Evolutionary conservation across 164 flowering plant species (phyloP).

Genomic region (Dillenia suffruticosa): DNA sequence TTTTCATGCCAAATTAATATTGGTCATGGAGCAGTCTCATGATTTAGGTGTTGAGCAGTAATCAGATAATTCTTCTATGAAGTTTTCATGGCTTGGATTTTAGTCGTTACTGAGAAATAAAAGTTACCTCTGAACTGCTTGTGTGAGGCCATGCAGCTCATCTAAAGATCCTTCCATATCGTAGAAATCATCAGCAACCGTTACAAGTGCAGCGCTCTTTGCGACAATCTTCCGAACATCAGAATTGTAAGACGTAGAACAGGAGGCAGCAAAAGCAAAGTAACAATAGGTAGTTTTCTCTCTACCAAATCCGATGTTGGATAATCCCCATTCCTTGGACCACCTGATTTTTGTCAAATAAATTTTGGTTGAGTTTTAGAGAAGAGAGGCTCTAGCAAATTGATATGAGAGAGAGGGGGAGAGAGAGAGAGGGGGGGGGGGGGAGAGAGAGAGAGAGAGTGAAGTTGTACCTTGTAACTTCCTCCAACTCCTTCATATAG

Average conservation of each 20-base stretch:
- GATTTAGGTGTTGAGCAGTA: no score
- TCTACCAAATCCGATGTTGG: constrained; percentile 28
- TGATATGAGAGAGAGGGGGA: neutral
- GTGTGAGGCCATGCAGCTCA: constrained; percentile 19
- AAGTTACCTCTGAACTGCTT: constrained; percentile 21
- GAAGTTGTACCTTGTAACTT: constrained; percentile 23
- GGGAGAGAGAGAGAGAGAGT: neutral
- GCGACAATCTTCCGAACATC: constrained; percentile 8
- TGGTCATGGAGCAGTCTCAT: neutral
- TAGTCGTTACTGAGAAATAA: no score
- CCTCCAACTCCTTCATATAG: constrained; percentile 26
- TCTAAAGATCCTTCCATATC: constrained; percentile 24
- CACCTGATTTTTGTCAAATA: constrained; percentile 21
- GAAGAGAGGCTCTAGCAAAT: neutral
- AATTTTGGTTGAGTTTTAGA: neutral
- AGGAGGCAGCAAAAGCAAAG: constrained; percentile 24
- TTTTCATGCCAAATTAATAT: no score
- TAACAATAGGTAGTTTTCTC: constrained; percentile 37
- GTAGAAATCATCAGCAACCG: constrained; percentile 30
- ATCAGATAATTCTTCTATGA: no score
- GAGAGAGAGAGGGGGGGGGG: neutral
- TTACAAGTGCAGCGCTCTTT: constrained; percentile 21
- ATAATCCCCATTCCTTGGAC: constrained; percentile 23
- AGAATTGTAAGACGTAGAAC: constrained; percentile 14
- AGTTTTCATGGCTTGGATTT: no score